phyloP scores from a whole-genome alignment of 345 rosid genomes.

The Isatis tinctoria region DNA sequence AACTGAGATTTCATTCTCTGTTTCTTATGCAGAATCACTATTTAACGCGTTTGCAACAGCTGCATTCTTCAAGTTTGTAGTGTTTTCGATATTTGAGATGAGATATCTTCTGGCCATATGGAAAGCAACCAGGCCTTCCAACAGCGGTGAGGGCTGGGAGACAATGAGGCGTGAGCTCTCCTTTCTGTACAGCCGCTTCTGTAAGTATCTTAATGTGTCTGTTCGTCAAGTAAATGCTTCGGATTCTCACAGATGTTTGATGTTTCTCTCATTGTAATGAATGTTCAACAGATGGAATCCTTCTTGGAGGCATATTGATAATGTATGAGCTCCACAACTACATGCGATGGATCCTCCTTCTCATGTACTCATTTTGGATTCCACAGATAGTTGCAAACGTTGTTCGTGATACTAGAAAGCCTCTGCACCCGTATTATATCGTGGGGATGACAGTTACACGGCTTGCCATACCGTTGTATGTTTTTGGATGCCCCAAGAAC shows the following conservation, averaged over 20 bases:
- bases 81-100: slow-evolving; percentile 98
- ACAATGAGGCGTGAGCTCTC: slow-evolving; percentile 96
- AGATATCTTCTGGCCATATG: slow-evolving; percentile 96
- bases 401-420: slow-evolving; percentile 88
- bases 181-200: slow-evolving; percentile 93
- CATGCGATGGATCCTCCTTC: slow-evolving; percentile 70
- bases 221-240: background rate
- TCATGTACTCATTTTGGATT: slow-evolving; percentile 92
- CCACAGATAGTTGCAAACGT: slow-evolving; percentile 86
- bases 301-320: slow-evolving; percentile 91
- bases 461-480: slow-evolving; percentile 73
- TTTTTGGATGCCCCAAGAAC: slow-evolving; percentile 92
- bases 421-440: slow-evolving; percentile 91
- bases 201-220: slow-evolving; percentile 46
- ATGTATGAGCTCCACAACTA: slow-evolving; percentile 90
- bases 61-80: slow-evolving; percentile 97
- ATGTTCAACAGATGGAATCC: slow-evolving; percentile 78
- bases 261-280: slow-evolving; percentile 13
- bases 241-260: background rate
- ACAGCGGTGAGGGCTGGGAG: slow-evolving; percentile 96
- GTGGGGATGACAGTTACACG: slow-evolving; percentile 90
- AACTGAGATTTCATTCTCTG: background rate
- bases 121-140: slow-evolving; percentile 93
- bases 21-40: slow-evolving; percentile 65
- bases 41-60: slow-evolving; percentile 99